A percentile compares a stretch with the other conserved stretches of the same genome.
phyloP scores from a whole-genome alignment of 1,284 basidiomycete genomes.

The Pyrrhoderma lamaoense region DNA sequence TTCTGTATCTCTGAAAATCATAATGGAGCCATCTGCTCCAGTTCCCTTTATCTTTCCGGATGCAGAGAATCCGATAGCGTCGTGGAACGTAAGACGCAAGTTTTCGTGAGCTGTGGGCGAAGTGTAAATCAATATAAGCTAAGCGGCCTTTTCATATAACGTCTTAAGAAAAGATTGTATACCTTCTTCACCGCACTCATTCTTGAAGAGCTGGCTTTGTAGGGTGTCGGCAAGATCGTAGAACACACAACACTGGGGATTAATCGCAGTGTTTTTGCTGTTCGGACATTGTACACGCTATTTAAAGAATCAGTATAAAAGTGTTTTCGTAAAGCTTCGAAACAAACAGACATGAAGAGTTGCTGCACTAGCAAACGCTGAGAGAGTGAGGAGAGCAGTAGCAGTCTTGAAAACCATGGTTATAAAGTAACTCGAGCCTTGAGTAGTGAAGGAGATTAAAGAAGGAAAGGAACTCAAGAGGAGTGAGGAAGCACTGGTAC shows the following conservation, averaged over 20 bases:
- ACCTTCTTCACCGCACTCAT: constrained; percentile 21
- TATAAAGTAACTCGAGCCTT: constrained; percentile 4
- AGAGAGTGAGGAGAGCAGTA: constrained; percentile 10
- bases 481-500: background rate
- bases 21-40: constrained; percentile 20
- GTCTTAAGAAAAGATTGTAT: too few relatives aligned
- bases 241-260: constrained; percentile 20
- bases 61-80: constrained; percentile 23
- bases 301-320: background rate
- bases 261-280: constrained; percentile 18
- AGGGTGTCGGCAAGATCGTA: constrained; percentile 21
- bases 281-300: constrained; percentile 20
- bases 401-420: constrained; percentile 15
- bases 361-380: constrained; percentile 7
- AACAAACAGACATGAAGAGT: background rate
- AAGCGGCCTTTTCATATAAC: background rate
- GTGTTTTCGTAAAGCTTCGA: too few relatives aligned
- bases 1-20: constrained; percentile 16
- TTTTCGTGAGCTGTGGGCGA: constrained; percentile 18
- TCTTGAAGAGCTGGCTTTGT: constrained; percentile 19
- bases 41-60: constrained; percentile 15
- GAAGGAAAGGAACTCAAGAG: too few relatives aligned
- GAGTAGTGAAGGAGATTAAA: constrained; percentile 2
- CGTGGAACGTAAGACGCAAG: constrained; percentile 24
- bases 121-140: background rate